Evolutionary conservation across 2,329 filamentous ascomycete species (phyloP).

Genomic region (Fusarium anthophilum): DNA sequence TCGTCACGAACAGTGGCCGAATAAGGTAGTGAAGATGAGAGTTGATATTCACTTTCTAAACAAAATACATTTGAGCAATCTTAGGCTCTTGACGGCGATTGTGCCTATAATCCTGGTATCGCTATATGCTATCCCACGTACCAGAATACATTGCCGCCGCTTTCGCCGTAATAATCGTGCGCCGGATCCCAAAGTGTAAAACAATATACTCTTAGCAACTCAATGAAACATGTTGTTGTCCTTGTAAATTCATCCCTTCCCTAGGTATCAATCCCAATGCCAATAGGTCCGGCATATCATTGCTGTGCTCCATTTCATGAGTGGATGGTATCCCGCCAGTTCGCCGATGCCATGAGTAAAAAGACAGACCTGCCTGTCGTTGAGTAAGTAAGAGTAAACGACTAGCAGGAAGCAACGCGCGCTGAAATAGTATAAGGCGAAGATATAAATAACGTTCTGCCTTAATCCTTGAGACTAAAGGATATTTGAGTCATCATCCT

Average conservation of each 20-base stretch:
- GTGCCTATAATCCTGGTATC: not conserved
- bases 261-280: constrained; percentile 27
- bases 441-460: constrained; percentile 13
- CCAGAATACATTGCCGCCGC: constrained; percentile 4
- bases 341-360: constrained; percentile 41
- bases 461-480: not conserved
- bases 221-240: constrained; percentile 8
- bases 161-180: constrained; percentile 16
- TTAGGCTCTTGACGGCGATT: not conserved
- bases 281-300: constrained; percentile 7
- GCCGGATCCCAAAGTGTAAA: constrained; percentile 1
- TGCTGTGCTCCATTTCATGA: constrained; percentile 17
- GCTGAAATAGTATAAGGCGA: constrained; percentile 32
- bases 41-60: constrained; percentile 3
- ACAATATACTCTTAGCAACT: not conserved
- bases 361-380: constrained; percentile 36
- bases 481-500: constrained; percentile 20
- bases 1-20: not conserved
- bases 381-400: constrained; percentile 16
- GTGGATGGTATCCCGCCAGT: constrained; percentile 29
- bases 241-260: constrained; percentile 1
- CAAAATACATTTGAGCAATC: constrained; percentile 24
- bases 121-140: not conserved
- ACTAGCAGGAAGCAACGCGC: constrained; percentile 36
- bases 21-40: constrained; percentile 4